phyloP scores from a whole-genome alignment of 306 rosid genomes.

The Trichosanthes cucumerina region DNA sequence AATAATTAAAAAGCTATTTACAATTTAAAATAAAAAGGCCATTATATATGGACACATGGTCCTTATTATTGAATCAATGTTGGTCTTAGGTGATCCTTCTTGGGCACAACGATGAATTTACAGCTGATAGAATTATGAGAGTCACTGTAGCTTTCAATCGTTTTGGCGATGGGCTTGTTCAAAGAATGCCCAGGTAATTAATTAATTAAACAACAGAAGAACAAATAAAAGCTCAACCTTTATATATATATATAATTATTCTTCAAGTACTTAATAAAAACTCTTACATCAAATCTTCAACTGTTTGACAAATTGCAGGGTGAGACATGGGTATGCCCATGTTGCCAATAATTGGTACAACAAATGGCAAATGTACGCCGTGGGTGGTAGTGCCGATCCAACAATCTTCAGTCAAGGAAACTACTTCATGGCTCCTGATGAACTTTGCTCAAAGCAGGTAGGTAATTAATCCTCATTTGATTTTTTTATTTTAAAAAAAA shows the following conservation, averaged over 20 bases:
- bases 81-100: conserved; percentile 62
- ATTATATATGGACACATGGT: neutral
- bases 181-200: conserved; percentile 80
- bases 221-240: too few relatives aligned
- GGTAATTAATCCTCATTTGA: too few relatives aligned
- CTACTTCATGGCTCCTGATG: conserved; percentile 39
- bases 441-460: conserved; percentile 36
- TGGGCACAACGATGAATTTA: conserved; percentile 51
- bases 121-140: conserved; percentile 46
- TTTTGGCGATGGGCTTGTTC: conserved; percentile 37
- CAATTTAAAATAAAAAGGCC: neutral
- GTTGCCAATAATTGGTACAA: conserved; percentile 72
- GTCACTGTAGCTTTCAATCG: conserved; percentile 38
- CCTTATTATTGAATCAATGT: neutral
- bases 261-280: neutral
- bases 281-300: neutral
- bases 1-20: too few relatives aligned
- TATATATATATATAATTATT: too few relatives aligned
- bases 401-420: conserved; percentile 82
- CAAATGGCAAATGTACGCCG: conserved; percentile 77
- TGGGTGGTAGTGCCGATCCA: conserved; percentile 84
- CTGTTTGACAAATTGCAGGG: conserved; percentile 29
- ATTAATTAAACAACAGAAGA: neutral
- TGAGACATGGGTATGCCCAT: conserved; percentile 81
- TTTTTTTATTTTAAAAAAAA: too few relatives aligned